phyloP scores from a whole-genome alignment of 805 yeast species.

The Candida ovalis region DNA sequence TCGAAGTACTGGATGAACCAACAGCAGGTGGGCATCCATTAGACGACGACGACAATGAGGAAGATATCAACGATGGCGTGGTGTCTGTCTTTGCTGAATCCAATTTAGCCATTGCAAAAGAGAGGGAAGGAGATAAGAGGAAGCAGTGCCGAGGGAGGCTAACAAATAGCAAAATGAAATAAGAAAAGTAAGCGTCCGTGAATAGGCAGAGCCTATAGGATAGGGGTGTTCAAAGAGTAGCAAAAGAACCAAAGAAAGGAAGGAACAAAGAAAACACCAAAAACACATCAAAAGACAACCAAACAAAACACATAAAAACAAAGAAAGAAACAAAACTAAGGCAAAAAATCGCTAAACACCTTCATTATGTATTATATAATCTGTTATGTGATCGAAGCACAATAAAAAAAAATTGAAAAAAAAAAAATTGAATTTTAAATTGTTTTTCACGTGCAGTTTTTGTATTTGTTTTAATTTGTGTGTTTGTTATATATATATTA shows the following conservation, averaged over 20 bases:
- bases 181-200: neutral
- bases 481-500: too few species aligned
- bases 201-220: neutral
- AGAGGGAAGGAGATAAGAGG: neutral
- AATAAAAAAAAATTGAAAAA: too few species aligned
- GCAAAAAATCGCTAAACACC: too few species aligned
- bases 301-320: neutral
- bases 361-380: too few species aligned
- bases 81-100: neutral
- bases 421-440: too few species aligned
- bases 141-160: neutral
- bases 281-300: neutral
- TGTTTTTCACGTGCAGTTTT: too few species aligned
- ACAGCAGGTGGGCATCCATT: neutral
- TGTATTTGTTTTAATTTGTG: too few species aligned
- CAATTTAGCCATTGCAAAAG: neutral
- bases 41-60: neutral
- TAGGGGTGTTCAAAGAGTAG: neutral
- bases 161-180: too few species aligned
- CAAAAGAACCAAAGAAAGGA: neutral
- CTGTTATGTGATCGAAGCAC: too few species aligned
- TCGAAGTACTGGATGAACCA: neutral
- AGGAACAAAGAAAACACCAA: constrained; percentile 30
- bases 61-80: neutral
- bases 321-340: neutral